Evolutionary conservation across 2,329 filamentous ascomycete genomes (phyloP).

Genomic region (Thelonectria blattea): DNA sequence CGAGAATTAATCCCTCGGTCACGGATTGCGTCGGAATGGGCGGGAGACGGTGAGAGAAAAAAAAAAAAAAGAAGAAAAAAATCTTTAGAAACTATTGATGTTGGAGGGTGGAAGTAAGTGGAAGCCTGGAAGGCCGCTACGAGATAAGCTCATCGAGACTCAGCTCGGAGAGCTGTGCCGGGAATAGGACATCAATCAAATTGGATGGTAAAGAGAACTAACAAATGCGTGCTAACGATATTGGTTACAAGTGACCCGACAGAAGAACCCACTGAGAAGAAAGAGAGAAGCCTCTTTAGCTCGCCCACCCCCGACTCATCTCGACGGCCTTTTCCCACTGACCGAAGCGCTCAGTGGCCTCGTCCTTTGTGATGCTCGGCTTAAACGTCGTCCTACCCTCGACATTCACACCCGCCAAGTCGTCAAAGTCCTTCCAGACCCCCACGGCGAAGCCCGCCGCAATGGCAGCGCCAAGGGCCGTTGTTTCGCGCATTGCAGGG

Average conservation of each 20-base stretch:
- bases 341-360: slow-evolving; percentile 68
- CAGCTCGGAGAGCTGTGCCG: background rate
- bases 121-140: background rate
- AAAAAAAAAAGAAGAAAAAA: background rate
- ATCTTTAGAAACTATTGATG: background rate
- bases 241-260: background rate
- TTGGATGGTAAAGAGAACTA: background rate
- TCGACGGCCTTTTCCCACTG: slow-evolving; percentile 79
- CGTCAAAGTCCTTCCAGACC: slow-evolving; percentile 76
- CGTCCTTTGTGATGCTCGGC: slow-evolving; percentile 65
- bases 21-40: background rate
- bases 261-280: background rate
- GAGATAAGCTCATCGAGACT: background rate
- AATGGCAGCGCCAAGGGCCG: slow-evolving; percentile 80
- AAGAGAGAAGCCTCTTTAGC: slow-evolving; percentile 15
- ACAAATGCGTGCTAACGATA: slow-evolving; percentile 7
- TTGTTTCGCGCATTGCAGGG: slow-evolving; percentile 83
- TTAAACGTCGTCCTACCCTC: slow-evolving; percentile 72
- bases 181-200: no score
- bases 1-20: slow-evolving; percentile 6
- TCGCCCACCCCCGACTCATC: slow-evolving; percentile 77
- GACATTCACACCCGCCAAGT: slow-evolving; percentile 74
- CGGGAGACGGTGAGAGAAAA: slow-evolving; percentile 5
- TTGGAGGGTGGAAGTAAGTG: background rate
- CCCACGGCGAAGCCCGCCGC: slow-evolving; percentile 79